phyloP scores from a whole-genome alignment of 352 stramenopile species.

The Thraustotheca clavata region DNA sequence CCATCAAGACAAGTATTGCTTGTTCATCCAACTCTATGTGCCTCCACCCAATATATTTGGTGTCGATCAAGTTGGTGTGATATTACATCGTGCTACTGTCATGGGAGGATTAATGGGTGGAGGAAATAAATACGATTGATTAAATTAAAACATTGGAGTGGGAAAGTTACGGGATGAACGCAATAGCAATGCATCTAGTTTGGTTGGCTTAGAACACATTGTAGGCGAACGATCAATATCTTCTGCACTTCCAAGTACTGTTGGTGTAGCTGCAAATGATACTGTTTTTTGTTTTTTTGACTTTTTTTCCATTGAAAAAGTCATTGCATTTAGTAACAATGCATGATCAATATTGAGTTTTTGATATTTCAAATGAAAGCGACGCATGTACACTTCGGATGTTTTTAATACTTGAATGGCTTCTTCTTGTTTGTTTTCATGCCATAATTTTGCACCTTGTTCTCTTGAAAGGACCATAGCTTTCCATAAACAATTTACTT shows the following conservation, averaged over 20 bases:
- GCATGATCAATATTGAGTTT: constrained; percentile 77
- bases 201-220: constrained; percentile 61
- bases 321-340: constrained; percentile 47
- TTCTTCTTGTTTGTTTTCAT: constrained; percentile 80
- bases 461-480: constrained; percentile 72
- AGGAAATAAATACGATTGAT: constrained; percentile 21
- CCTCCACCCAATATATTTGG: no score
- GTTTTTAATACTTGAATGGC: constrained; percentile 67
- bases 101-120: no score
- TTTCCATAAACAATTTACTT: constrained; percentile 73
- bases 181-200: constrained; percentile 74
- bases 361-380: constrained; percentile 83
- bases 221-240: constrained; percentile 70
- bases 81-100: no score
- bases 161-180: constrained; percentile 78
- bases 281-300: constrained; percentile 30
- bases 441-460: constrained; percentile 71
- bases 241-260: constrained; percentile 66
- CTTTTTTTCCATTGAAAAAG: background rate
- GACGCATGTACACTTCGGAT: constrained; percentile 83
- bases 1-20: background rate
- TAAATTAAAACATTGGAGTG: constrained; percentile 48
- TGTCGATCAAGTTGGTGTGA: no score
- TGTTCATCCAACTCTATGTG: background rate
- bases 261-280: constrained; percentile 49